These are phyloP conservation scores for Penicillium flavigenum DNA, from an alignment of 495 filamentous ascomycete species.

Conservation along the genomic window DNA sequence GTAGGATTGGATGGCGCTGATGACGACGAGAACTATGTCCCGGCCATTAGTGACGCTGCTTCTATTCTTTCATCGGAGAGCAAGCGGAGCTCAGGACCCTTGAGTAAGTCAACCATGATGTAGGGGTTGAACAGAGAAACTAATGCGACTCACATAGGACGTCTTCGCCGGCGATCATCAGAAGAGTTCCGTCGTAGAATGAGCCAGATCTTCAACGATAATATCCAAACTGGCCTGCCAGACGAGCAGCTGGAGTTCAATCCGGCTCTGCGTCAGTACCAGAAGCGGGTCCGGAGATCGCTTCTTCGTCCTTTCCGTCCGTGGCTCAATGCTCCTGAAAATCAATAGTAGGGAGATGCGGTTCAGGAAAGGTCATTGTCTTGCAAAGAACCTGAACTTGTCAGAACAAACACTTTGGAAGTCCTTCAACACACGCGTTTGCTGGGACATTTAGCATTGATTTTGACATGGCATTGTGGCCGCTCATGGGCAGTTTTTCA, in stretches of 20 bases:
- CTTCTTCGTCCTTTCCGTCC: conserved; percentile 18
- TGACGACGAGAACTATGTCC: conserved; percentile 7
- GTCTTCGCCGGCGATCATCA: conserved; percentile 35
- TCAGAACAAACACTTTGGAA: not conserved
- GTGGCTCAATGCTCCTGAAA: not conserved
- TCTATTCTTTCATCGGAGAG: conserved; percentile 11
- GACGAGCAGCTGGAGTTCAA: conserved; percentile 30
- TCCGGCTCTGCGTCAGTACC: conserved; percentile 11
- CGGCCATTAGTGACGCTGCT: not conserved
- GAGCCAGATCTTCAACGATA: conserved; percentile 43
- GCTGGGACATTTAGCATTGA: conserved; percentile 4
- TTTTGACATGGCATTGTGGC: conserved; percentile 2
- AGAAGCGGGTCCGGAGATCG: conserved; percentile 19
- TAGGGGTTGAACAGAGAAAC: not conserved
- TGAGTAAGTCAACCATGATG: conserved; percentile 16
- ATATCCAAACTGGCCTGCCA: conserved; percentile 28
- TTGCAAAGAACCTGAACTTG: not conserved
- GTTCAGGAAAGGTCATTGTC: not conserved
- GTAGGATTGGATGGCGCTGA: conserved; percentile 6
- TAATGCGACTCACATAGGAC: conserved; percentile 17
- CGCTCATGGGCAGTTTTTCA: not conserved
- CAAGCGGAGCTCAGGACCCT: conserved; percentile 12
- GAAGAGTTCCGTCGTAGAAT: conserved; percentile 41
- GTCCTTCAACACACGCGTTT: not conserved
- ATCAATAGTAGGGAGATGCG: not conserved